Percentiles rank a stretch among this genome's conserved stretches.
Conservation (phyloP, 305 asterid genomes). For the Withania somnifera region DNA sequence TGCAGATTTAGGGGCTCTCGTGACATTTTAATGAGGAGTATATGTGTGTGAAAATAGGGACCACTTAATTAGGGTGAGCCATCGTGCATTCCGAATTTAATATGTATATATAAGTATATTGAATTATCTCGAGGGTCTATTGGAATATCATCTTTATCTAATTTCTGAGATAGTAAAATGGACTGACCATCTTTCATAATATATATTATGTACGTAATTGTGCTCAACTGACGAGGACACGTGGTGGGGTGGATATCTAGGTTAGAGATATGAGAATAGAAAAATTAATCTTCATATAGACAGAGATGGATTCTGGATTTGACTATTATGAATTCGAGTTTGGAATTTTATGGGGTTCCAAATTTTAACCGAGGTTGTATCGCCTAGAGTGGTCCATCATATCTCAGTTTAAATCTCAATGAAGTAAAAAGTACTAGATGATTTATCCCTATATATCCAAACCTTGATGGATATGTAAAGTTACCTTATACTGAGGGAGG, state of each 20-base stretch:
- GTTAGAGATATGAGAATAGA: background rate
- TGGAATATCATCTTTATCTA: too few relatives aligned
- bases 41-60: constrained; percentile 1
- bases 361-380: background rate
- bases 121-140: too few relatives aligned
- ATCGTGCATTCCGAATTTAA: background rate
- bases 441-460: background rate
- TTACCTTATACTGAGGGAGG: background rate
- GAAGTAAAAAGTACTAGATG: background rate
- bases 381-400: background rate
- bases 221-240: accelerated
- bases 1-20: constrained; percentile 34
- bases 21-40: constrained; percentile 66
- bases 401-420: background rate
- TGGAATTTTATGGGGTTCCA: background rate
- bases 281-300: background rate
- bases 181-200: background rate
- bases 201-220: too few relatives aligned
- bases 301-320: background rate
- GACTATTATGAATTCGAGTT: background rate
- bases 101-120: background rate
- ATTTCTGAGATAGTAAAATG: too few relatives aligned
- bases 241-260: too few relatives aligned
- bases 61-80: background rate
- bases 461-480: background rate